These are phyloP conservation scores for Haplosporangium sp. DNA, from an alignment of 371 early-diverging fungal genomes.

Conservation along the genomic window DNA sequence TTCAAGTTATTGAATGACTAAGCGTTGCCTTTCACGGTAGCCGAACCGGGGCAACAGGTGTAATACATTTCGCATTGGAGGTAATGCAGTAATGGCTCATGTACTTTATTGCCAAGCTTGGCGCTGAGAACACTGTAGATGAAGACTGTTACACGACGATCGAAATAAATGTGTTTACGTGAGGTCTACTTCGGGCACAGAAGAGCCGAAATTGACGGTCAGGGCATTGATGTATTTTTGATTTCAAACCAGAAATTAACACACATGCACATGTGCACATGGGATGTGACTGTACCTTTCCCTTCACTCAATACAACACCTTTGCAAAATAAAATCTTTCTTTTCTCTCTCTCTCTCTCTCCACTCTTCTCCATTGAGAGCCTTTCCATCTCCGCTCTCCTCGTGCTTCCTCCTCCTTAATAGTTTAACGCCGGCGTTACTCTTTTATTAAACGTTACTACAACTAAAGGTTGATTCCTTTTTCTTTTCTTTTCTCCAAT, in stretches of 20 bases:
- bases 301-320: background rate
- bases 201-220: background rate
- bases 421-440: too few species aligned
- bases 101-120: too few species aligned
- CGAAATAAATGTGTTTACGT: background rate
- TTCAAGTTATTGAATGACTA: too few species aligned
- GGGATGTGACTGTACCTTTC: background rate
- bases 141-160: background rate
- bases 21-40: too few species aligned
- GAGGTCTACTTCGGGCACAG: background rate
- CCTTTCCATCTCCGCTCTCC: too few species aligned
- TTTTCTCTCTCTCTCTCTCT: background rate
- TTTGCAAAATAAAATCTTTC: background rate
- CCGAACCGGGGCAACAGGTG: too few species aligned
- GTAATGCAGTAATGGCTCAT: too few species aligned
- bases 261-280: slow-evolving; percentile 1
- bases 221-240: background rate
- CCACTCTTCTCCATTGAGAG: background rate
- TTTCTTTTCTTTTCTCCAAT: background rate
- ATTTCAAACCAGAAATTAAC: background rate
- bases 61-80: too few species aligned
- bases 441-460: too few species aligned
- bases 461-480: too few species aligned
- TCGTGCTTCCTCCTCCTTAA: too few species aligned
- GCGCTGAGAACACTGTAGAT: background rate